These are phyloP conservation scores for Dendrocalamus latiflorus DNA, from an alignment of 202 grass and related monocot genomes.

Conservation along the genomic window DNA sequence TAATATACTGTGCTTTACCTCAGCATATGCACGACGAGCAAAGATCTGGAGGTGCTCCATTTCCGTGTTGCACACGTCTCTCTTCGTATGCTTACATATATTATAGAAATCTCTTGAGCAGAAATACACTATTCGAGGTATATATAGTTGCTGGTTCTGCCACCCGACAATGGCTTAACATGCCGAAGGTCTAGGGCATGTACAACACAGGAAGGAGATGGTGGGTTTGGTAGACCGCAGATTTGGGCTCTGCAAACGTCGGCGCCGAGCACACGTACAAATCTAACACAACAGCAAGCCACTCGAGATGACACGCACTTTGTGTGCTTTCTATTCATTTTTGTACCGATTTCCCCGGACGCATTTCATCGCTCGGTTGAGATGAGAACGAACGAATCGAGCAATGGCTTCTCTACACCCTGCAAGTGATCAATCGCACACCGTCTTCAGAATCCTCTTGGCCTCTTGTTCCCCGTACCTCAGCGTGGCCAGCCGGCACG, in stretches of 20 bases:
- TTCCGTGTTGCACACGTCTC: background rate
- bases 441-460: conserved; percentile 27
- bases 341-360: background rate
- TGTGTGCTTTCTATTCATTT: background rate
- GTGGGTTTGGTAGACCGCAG: background rate
- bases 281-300: background rate
- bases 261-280: conserved; percentile 15
- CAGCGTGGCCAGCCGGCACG: conserved; percentile 62
- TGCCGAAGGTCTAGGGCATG: conserved; percentile 35
- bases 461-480: conserved; percentile 21
- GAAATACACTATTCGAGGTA: conserved; percentile 11
- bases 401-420: background rate
- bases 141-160: conserved; percentile 30
- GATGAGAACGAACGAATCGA: conserved; percentile 12
- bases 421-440: conserved; percentile 38
- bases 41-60: background rate
- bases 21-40: background rate
- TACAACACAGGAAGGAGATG: background rate
- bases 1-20: background rate
- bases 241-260: conserved; percentile 29
- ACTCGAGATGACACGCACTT: background rate
- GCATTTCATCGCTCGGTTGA: background rate
- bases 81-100: background rate
- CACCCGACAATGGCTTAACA: conserved; percentile 33
- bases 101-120: conserved; percentile 1